Percentiles rank a stretch among this genome's conserved stretches.
phyloP scores from a whole-genome alignment of 2,329 filamentous ascomycete genomes.

The Pseudogymnoascus sp. region DNA sequence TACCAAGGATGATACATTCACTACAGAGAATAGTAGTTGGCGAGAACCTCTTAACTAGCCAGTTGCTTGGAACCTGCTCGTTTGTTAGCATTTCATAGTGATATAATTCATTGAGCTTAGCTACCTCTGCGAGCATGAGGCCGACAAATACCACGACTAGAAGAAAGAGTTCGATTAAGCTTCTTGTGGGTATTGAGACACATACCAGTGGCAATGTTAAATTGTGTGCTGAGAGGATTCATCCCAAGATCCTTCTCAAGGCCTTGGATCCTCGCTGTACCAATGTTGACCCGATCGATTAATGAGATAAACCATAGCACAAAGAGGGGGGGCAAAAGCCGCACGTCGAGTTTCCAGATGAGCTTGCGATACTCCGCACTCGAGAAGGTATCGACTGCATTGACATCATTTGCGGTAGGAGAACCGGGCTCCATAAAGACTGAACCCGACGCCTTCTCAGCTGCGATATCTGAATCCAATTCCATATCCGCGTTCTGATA shows the following conservation, averaged over 20 bases:
- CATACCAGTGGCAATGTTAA: constrained; percentile 8
- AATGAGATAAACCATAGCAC: constrained; percentile 64
- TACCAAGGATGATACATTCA: constrained; percentile 10
- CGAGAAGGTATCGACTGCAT: background rate
- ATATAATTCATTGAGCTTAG: background rate
- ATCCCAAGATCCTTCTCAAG: constrained; percentile 37
- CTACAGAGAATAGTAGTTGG: constrained; percentile 4
- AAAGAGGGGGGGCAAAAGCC: constrained; percentile 32
- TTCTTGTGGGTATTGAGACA: background rate
- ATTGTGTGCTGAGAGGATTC: constrained; percentile 14
- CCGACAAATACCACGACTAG: constrained; percentile 9
- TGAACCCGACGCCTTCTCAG: constrained; percentile 5
- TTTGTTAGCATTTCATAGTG: background rate
- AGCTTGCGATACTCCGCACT: constrained; percentile 7
- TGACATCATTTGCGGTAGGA: background rate
- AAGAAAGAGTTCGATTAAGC: background rate
- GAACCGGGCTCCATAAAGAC: background rate
- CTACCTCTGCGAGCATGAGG: constrained; percentile 5
- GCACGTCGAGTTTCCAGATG: constrained; percentile 1
- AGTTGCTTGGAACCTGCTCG: constrained; percentile 9
- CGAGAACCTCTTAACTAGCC: constrained; percentile 5
- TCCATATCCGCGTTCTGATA: background rate
- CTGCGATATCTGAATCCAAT: constrained; percentile 7
- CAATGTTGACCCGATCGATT: constrained; percentile 66
- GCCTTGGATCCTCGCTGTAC: constrained; percentile 47